Percentiles rank a stretch among this genome's conserved stretches.
Evolutionary conservation across 805 yeast genomes (phyloP).

Genomic region (Torulaspora gathmanii): DNA sequence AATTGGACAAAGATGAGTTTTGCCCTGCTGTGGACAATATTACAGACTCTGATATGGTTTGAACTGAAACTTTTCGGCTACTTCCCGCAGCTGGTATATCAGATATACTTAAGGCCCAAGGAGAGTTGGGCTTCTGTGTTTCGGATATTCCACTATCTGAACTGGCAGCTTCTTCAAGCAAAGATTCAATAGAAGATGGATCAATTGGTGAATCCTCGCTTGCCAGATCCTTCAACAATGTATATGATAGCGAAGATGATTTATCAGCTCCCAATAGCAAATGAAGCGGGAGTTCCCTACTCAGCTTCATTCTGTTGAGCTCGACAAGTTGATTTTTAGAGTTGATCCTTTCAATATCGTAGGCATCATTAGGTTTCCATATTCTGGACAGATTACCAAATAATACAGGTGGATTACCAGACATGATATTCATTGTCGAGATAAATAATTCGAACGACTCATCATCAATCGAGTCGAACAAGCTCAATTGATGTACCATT

Average conservation of each 20-base stretch:
- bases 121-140: not conserved
- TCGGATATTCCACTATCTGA: no score
- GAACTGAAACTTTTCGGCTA: constrained; percentile 52
- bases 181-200: constrained; percentile 1
- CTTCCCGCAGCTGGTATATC: constrained; percentile 78
- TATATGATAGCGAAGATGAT: constrained; percentile 15
- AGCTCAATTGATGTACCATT: constrained; percentile 35
- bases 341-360: constrained; percentile 26
- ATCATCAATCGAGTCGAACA: constrained; percentile 30
- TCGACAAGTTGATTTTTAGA: constrained; percentile 33
- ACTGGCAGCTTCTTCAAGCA: constrained; percentile 2
- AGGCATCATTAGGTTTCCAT: constrained; percentile 30
- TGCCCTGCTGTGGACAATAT: constrained; percentile 31
- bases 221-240: constrained; percentile 17
- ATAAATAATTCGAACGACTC: constrained; percentile 28
- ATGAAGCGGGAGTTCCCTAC: constrained; percentile 25
- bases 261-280: constrained; percentile 3
- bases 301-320: constrained; percentile 29
- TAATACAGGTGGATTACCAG: constrained; percentile 31
- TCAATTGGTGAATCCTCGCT: constrained; percentile 18
- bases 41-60: constrained; percentile 57
- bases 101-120: constrained; percentile 60
- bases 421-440: constrained; percentile 28
- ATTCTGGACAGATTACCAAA: constrained; percentile 26
- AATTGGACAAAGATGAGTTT: constrained; percentile 34